These are phyloP conservation scores for Agrocybe praecox DNA, from an alignment of 768 basidiomycete genomes.

Conservation along the genomic window DNA sequence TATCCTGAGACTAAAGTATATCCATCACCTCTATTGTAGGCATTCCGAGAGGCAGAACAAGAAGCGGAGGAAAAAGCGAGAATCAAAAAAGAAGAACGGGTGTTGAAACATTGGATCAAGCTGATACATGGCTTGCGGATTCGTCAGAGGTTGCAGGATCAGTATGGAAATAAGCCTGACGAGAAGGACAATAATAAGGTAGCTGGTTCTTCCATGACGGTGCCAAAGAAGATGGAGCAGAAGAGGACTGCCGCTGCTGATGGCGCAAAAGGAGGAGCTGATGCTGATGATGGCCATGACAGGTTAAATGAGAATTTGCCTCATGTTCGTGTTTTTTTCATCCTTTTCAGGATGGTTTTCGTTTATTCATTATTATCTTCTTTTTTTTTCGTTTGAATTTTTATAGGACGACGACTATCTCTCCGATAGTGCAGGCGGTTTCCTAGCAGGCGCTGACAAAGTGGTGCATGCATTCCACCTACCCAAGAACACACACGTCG, in stretches of 20 bases:
- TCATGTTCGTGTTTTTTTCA: conserved; percentile 16
- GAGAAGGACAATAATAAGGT: conserved; percentile 6
- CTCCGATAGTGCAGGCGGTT: conserved; percentile 54
- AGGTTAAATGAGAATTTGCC: conserved; percentile 10
- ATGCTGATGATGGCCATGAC: conserved; percentile 11
- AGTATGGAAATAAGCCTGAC: conserved; percentile 55
- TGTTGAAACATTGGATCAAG: conserved; percentile 85
- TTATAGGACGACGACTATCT: conserved; percentile 19
- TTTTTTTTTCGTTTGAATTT: not conserved
- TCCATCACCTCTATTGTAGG: conserved; percentile 51
- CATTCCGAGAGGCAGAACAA: conserved; percentile 82
- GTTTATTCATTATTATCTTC: not conserved
- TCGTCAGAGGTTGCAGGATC: conserved; percentile 76
- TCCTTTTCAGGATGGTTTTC: not conserved
- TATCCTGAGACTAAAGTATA: too few relatives aligned
- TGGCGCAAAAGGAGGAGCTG: conserved; percentile 8
- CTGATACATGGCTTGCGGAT: conserved; percentile 89
- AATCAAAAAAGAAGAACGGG: conserved; percentile 75
- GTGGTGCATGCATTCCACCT: conserved; percentile 75
- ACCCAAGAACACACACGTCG: conserved; percentile 55
- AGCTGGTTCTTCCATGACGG: not conserved
- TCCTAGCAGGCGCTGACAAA: conserved; percentile 68
- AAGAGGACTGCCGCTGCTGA: not conserved
- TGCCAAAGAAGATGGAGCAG: not conserved
- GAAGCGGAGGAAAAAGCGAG: conserved; percentile 77